These are phyloP conservation scores for Manihot esculenta DNA, from an alignment of 441 rosid genomes.

Conservation along the genomic window DNA sequence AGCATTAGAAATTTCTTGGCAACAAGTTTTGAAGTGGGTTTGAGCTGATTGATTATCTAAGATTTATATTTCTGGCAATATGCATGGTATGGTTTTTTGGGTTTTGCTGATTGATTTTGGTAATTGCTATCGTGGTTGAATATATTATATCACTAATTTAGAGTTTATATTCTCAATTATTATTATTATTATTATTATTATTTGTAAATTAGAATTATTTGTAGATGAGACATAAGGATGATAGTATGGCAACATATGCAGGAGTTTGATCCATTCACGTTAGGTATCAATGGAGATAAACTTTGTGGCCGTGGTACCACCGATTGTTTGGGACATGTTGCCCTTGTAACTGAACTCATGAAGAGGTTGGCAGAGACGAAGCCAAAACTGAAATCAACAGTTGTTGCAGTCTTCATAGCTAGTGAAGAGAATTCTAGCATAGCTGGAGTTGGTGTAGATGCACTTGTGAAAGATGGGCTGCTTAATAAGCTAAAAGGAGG, in stretches of 20 bases:
- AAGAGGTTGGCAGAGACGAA: slow-evolving; percentile 72
- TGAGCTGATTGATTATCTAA: not conserved
- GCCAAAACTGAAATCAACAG: slow-evolving; percentile 64
- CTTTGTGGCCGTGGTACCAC: slow-evolving; percentile 95
- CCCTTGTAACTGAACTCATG: slow-evolving; percentile 85
- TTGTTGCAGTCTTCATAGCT: slow-evolving; percentile 90
- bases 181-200: too few species aligned
- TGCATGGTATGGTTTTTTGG: not conserved
- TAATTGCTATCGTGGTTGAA: not conserved
- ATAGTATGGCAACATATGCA: slow-evolving; percentile 24
- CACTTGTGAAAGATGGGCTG: slow-evolving; percentile 70
- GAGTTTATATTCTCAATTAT: not conserved
- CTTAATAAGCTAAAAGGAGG: slow-evolving; percentile 87
- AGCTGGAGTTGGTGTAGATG: slow-evolving; percentile 91
- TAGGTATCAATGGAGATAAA: slow-evolving; percentile 84
- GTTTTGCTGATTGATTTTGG: not conserved
- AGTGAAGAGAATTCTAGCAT: slow-evolving; percentile 86
- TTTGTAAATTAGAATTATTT: not conserved
- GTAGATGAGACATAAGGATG: not conserved
- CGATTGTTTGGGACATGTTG: slow-evolving; percentile 97
- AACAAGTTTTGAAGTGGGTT: not conserved
- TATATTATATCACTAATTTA: not conserved
- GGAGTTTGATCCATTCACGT: slow-evolving; percentile 90
- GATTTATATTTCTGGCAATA: not conserved
- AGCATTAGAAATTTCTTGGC: not conserved